Percentiles rank a stretch among this genome's conserved stretches.
Conservation (phyloP, 331 rosid genomes). For the Spiraea crenata region DNA sequence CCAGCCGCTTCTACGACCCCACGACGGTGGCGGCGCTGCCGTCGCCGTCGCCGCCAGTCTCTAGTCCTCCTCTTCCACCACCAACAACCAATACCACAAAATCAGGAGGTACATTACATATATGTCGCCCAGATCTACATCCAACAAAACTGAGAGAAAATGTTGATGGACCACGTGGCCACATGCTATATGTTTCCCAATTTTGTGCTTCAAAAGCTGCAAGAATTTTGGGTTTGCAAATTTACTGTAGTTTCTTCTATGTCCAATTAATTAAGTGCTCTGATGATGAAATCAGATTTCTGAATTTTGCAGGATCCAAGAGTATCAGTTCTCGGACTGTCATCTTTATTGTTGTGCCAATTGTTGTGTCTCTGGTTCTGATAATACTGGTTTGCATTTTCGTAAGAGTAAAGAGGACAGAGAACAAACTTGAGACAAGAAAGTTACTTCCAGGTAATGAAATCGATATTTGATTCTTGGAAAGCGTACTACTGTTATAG, state of each 20-base stretch:
- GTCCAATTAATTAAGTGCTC: no score
- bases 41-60: neutral
- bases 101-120: neutral
- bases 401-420: conserved; percentile 22
- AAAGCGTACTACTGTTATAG: neutral
- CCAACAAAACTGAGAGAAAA: no score
- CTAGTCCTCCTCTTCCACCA: neutral
- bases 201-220: no score
- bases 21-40: neutral
- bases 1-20: no score
- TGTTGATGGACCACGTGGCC: no score
- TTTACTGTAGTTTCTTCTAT: no score
- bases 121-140: no score
- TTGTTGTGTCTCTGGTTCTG: neutral
- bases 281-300: neutral
- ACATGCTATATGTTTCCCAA: no score
- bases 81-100: neutral
- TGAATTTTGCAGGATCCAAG: conserved; percentile 27
- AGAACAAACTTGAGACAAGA: conserved; percentile 15
- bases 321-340: neutral
- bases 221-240: no score
- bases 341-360: no score
- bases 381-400: conserved; percentile 24
- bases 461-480: neutral
- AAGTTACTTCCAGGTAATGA: conserved; percentile 15